These are phyloP conservation scores for Ulmus americana DNA, from an alignment of 331 rosid genomes.

Conservation along the genomic window DNA sequence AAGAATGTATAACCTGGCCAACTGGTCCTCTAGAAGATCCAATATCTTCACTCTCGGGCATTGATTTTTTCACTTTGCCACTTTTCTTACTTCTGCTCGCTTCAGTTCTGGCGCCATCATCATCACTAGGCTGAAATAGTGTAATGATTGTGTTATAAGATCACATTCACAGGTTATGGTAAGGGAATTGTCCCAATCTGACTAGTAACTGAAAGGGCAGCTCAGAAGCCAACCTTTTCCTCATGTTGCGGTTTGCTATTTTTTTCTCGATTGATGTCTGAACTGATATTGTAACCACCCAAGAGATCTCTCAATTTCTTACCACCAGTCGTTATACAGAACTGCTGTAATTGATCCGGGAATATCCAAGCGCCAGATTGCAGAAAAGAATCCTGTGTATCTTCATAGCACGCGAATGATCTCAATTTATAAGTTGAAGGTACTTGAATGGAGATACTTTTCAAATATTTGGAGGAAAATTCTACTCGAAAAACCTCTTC, in stretches of 20 bases:
- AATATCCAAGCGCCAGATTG: constrained; percentile 50
- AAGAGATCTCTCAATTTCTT: constrained; percentile 27
- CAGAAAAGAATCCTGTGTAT: constrained; percentile 24
- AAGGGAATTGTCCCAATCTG: not conserved
- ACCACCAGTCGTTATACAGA: constrained; percentile 51
- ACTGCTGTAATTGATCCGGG: constrained; percentile 38
- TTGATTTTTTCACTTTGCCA: constrained; percentile 12
- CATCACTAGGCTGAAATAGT: constrained; percentile 35
- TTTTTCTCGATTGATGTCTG: constrained; percentile 27
- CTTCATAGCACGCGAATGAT: constrained; percentile 18
- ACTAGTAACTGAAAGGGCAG: constrained; percentile 4
- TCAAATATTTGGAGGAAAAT: constrained; percentile 16
- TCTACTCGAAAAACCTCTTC: constrained; percentile 21
- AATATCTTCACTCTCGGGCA: constrained; percentile 29
- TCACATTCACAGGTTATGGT: constrained; percentile 8
- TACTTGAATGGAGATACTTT: constrained; percentile 21
- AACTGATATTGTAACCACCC: constrained; percentile 27
- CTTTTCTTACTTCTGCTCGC: constrained; percentile 24
- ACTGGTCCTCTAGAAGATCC: constrained; percentile 44
- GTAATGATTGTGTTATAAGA: constrained; percentile 11
- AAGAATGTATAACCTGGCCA: constrained; percentile 40
- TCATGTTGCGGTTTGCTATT: constrained; percentile 23
- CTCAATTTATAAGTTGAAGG: constrained; percentile 25
- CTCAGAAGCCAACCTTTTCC: constrained; percentile 41
- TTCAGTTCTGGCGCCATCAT: constrained; percentile 22